phyloP scores from a whole-genome alignment of 345 rosid species.

The Barbarea vulgaris region DNA sequence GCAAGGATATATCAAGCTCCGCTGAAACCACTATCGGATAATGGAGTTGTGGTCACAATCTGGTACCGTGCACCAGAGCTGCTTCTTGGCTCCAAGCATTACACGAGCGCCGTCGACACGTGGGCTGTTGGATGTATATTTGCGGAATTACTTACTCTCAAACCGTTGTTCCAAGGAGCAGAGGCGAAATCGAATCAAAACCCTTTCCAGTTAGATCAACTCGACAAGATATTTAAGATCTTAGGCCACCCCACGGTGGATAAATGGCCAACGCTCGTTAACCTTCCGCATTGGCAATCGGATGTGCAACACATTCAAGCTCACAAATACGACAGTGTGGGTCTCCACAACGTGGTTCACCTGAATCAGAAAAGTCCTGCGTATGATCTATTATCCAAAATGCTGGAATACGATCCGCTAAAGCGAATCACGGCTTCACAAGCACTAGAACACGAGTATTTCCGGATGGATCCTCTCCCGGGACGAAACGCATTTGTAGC shows the following conservation, averaged over 20 bases:
- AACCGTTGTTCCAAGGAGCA: conserved; percentile 95
- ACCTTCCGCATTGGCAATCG: conserved; percentile 87
- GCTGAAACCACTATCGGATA: conserved; percentile 73
- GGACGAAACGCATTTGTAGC: conserved; percentile 93
- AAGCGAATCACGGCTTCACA: conserved; percentile 97
- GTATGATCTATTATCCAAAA: conserved; percentile 83
- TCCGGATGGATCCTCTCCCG: conserved; percentile 76
- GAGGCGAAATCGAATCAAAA: conserved; percentile 82
- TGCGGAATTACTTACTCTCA: conserved; percentile 92
- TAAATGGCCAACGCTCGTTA: conserved; percentile 87
- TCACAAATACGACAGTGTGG: conserved; percentile 71
- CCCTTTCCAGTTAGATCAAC: conserved; percentile 96
- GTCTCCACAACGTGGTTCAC: conserved; percentile 73
- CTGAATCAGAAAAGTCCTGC: conserved; percentile 64
- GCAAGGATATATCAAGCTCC: conserved; percentile 98
- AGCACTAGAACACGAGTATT: conserved; percentile 93
- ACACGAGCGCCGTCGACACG: conserved; percentile 95
- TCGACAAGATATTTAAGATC: conserved; percentile 98
- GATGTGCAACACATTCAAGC: conserved; percentile 83
- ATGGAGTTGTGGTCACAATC: conserved; percentile 98
- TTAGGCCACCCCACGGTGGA: conserved; percentile 93
- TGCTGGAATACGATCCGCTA: conserved; percentile 93
- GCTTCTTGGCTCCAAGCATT: conserved; percentile 98
- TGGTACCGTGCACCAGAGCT: conserved; percentile 99
- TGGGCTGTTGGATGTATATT: conserved; percentile 99